Base-by-base conservation (phyloP, 2,329 filamentous ascomycete species). In the Pseudogymnoascus verrucosus region DNA sequence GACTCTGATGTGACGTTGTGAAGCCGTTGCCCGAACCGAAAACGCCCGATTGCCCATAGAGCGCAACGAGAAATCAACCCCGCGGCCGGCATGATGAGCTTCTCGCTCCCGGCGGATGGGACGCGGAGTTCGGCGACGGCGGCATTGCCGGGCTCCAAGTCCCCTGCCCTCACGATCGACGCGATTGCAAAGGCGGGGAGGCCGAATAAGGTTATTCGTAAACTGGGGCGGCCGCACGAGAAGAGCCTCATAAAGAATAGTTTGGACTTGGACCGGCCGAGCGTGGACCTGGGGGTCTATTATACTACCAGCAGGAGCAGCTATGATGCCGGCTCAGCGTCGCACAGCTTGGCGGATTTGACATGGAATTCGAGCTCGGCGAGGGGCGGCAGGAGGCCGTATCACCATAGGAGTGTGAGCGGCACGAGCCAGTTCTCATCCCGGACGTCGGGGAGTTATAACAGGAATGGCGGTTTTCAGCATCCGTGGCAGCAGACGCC, bases 401-500 rank as follows among this genome's bases (percentile, higher is more conserved):
- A 57, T 57, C 51, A 57, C 16, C 51, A 57, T 5, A 34, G 51
- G 16, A 57, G 51, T 57, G 51, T 34, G 51, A 57, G 51, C 26
- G 51, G 51, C 26, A 57, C 51, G 26, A 57, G 51, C 51, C 51
- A 57, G 51, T 57, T 57, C 26, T 57, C 51, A 19, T 12, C 51
- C 1, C 10, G 51, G 28, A 57, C 51, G 51, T 57, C 51, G 51
- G 51, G 51, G 51, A 57, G 51, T 5, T 57, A 57, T 57, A 57
- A 31, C n/a, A 57, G 51, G 5, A 57, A 67, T 39, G 67, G 40
- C 64, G 67, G 76, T 37, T 85, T 86, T 69, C 77, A 84, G 31
- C 84, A 86, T 68, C 84, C 84, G 34, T 85, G 84, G 66, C 82
- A 85, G 70, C 84, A 85, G 73, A 84, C 77, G 11, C 84, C 84